Conservation (phyloP, 192 early-diverging fungal species). For the Chytriomyces confervae region DNA sequence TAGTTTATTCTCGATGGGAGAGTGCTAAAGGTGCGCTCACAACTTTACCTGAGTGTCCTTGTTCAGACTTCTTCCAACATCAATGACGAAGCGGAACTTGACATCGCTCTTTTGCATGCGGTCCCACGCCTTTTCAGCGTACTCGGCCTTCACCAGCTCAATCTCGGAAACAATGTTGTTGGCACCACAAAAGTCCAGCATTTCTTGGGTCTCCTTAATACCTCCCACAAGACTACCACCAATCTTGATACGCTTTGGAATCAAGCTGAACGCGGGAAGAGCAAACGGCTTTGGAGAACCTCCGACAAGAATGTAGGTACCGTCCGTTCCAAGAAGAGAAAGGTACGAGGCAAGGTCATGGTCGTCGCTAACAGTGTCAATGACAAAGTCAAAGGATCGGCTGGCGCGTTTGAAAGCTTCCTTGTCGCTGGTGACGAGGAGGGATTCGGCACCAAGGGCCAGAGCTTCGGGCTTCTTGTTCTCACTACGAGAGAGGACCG, state of each 20-base stretch:
- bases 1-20: too few species aligned
- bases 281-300: constrained; percentile 29
- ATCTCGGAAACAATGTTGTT: constrained; percentile 26
- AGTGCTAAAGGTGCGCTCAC: too few species aligned
- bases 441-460: constrained; percentile 28
- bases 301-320: constrained; percentile 42
- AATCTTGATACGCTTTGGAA: constrained; percentile 27
- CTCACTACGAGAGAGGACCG: constrained; percentile 35
- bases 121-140: constrained; percentile 33
- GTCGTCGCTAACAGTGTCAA: constrained; percentile 33
- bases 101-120: constrained; percentile 36
- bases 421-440: constrained; percentile 27
- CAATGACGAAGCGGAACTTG: constrained; percentile 38
- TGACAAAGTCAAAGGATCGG: constrained; percentile 32
- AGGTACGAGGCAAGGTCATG: constrained; percentile 22
- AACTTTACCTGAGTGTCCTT: constrained; percentile 21
- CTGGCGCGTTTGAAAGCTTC: constrained; percentile 25
- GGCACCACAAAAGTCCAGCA: constrained; percentile 33
- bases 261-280: constrained; percentile 29
- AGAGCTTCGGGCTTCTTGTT: constrained; percentile 27
- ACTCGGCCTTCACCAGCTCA: constrained; percentile 21
- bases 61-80: constrained; percentile 8
- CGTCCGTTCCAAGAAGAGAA: constrained; percentile 34
- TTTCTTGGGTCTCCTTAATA: constrained; percentile 41
- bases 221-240: constrained; percentile 33